phyloP scores from a whole-genome alignment of 148 eudicot species.

The Rhododendron ferrugineum region DNA sequence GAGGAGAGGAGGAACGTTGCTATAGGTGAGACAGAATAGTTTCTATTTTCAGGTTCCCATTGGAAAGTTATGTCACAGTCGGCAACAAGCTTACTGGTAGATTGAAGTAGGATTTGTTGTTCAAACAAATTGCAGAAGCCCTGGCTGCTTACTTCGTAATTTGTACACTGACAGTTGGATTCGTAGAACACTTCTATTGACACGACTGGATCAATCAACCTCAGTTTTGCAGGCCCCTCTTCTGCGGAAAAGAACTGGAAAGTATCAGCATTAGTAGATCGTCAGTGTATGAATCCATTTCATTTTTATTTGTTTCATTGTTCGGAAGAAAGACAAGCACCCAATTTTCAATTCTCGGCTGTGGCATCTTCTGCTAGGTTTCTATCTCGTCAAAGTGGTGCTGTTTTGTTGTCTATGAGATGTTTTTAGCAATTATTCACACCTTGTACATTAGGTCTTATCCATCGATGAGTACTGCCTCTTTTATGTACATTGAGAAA shows the following conservation, averaged over 20 bases:
- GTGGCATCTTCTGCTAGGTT: not conserved
- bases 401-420: not conserved
- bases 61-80: constrained; percentile 14
- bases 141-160: not conserved
- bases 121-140: constrained; percentile 6
- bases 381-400: not conserved
- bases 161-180: constrained; percentile 2
- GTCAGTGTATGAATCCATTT: not conserved
- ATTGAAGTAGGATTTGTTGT: constrained; percentile 6
- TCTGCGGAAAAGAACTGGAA: not conserved
- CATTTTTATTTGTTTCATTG: constrained; percentile 10
- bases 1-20: constrained; percentile 49
- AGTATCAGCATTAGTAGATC: not conserved
- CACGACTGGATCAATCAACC: constrained; percentile 3
- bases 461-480: not conserved
- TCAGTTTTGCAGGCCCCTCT: not conserved
- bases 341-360: not conserved
- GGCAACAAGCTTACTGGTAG: constrained; percentile 6
- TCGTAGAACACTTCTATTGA: not conserved
- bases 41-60: constrained; percentile 9
- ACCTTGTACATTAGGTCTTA: not conserved
- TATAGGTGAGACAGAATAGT: constrained; percentile 36
- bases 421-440: not conserved
- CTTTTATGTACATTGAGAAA: not conserved
- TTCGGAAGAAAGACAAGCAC: not conserved